Evolutionary conservation across 2,329 filamentous ascomycete genomes (phyloP), one percentile per base, ranked within the genome.

Genomic region (Phialocephala sp.): DNA sequence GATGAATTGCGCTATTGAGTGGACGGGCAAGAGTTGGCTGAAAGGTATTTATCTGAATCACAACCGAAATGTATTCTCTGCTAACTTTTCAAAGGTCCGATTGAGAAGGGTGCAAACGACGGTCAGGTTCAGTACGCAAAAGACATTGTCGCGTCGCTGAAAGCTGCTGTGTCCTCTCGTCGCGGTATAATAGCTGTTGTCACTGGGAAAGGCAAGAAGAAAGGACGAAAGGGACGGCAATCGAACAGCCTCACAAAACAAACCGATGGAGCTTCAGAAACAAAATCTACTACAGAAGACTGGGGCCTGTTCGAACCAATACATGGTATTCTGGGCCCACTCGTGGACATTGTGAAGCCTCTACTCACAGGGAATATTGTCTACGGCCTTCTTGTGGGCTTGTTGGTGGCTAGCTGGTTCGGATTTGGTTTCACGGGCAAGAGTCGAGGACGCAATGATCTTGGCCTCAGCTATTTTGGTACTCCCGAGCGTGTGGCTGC

Each of bases 21-120:
- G 96, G 96, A 90, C 90, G 3, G 94, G 94, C 72, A 99, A 98
- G 84, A 97, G 94, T 81, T 99, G 95, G 95, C 81, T 99, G 55
- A 97, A 95, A 82, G 92, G 94, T 96, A 82, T 76, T 83, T 67
- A n/a, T 22, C 41, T 43, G 41, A 32, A 54, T 35, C 11, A 32
- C 4, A 35, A 18, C 8, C 15, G 11, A 20, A 20, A 4, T 55
- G 24, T 55, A 9, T 18, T 36, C 14, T 39, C 41, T 59, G 36
- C 57, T 66, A 52, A 59, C 39, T 1, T 52, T 22, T 59, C 60
- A 52, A 70, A 97, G 93, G 91, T 68, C 92, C 95, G 1, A 99
- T 99, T 72, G 95, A 99, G 77, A 97, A 97, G 77, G 94, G 93
- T 66, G 93, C 94, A 52, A 94, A 91, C 68, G 94, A 97, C 63